These are phyloP conservation scores for Nelumbo lutea DNA, from an alignment of 164 flowering plant genomes.

Conservation along the genomic window DNA sequence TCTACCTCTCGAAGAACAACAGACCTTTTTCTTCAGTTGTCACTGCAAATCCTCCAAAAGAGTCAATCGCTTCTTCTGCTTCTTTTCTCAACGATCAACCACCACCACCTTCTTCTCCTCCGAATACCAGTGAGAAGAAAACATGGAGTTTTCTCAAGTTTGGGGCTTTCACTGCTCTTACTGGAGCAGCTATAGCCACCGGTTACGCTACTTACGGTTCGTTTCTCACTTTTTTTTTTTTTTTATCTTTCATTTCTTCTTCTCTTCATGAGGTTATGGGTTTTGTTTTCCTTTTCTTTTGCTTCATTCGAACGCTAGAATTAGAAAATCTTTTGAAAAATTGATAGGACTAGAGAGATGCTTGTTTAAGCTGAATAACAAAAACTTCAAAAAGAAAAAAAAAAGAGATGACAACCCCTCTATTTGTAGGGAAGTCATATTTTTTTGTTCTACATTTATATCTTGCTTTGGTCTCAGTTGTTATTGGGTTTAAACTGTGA, in stretches of 20 bases:
- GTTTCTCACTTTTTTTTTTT: slow-evolving; percentile 9
- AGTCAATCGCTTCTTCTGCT: slow-evolving; percentile 28
- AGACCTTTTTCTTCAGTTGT: slow-evolving; percentile 18
- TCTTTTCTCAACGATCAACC: slow-evolving; percentile 23
- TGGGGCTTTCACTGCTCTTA: slow-evolving; percentile 32
- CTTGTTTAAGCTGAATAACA: too few species aligned
- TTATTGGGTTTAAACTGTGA: too few species aligned
- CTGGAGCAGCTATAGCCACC: slow-evolving; percentile 44
- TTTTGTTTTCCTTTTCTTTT: background rate
- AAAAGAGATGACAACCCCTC: too few species aligned
- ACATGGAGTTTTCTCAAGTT: slow-evolving; percentile 41
- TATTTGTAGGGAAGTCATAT: too few species aligned
- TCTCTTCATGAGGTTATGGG: background rate
- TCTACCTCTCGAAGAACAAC: slow-evolving; percentile 8
- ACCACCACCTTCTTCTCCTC: slow-evolving; percentile 8
- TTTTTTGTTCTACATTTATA: too few species aligned
- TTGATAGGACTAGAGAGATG: too few species aligned
- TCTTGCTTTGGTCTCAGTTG: too few species aligned
- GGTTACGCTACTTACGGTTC: slow-evolving; percentile 62
- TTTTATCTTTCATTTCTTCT: background rate
- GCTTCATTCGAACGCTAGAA: too few species aligned
- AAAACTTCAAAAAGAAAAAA: too few species aligned
- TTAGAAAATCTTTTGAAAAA: too few species aligned
- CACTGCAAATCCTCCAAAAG: slow-evolving; percentile 24
- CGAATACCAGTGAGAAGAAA: slow-evolving; percentile 17